Percentiles rank a stretch among this genome's conserved stretches.
phyloP scores from a whole-genome alignment of 78 protist species.

The Polysphondylium violaceum region DNA sequence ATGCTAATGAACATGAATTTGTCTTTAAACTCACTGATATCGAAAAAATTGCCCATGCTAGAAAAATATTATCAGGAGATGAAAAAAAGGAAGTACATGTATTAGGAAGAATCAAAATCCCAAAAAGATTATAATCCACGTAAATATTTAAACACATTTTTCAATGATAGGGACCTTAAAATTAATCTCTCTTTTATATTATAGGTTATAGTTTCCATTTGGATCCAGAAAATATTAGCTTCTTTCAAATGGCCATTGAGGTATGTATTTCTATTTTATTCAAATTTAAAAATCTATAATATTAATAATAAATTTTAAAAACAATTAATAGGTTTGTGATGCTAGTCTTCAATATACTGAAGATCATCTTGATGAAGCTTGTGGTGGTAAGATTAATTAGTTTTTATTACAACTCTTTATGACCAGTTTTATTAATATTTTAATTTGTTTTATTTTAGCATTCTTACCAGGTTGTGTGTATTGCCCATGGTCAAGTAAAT shows the following conservation, averaged over 20 bases:
- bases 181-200: background rate
- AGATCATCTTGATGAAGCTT: conserved; percentile 37
- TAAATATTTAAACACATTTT: background rate
- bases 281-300: too few relatives aligned
- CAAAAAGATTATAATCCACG: background rate
- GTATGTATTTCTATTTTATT: too few relatives aligned
- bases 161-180: background rate
- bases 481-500: conserved; percentile 13
- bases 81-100: background rate
- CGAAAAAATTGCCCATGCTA: too few relatives aligned
- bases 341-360: background rate
- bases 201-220: conserved; percentile 9
- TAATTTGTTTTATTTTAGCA: background rate
- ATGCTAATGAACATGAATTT: too few relatives aligned
- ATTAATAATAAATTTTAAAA: too few relatives aligned
- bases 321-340: too few relatives aligned
- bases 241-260: conserved; percentile 30
- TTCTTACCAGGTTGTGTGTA: conserved; percentile 13
- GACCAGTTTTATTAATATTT: background rate
- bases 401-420: too few relatives aligned
- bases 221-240: conserved; percentile 7
- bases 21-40: too few relatives aligned
- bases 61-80: too few relatives aligned
- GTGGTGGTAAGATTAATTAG: conserved; percentile 37
- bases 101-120: background rate